phyloP scores from a whole-genome alignment of 1,284 basidiomycete genomes.

The Gomphus bonarii region DNA sequence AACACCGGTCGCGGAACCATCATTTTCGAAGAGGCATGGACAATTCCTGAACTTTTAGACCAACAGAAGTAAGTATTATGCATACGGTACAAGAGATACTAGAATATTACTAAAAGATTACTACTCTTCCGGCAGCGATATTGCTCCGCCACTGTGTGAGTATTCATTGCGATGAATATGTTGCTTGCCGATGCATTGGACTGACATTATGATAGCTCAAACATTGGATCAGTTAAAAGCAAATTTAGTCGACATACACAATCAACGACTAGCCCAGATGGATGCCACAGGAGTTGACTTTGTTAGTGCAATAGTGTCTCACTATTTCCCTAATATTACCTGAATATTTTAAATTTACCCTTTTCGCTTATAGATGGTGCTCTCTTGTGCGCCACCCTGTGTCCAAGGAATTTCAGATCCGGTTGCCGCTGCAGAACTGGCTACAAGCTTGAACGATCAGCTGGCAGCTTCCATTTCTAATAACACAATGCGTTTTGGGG shows the following conservation, averaged over 20 bases:
- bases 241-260: slow-evolving; percentile 19
- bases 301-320: background rate
- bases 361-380: slow-evolving; percentile 15
- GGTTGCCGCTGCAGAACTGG: slow-evolving; percentile 23
- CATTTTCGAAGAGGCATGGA: slow-evolving; percentile 33
- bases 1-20: slow-evolving; percentile 22
- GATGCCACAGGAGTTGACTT: slow-evolving; percentile 31
- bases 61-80: slow-evolving; percentile 17
- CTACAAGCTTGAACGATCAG: slow-evolving; percentile 26
- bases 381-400: slow-evolving; percentile 31
- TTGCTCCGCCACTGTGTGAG: background rate
- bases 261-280: slow-evolving; percentile 29
- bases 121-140: background rate
- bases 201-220: background rate
- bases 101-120: background rate
- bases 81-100: background rate
- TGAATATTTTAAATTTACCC: slow-evolving; percentile 14
- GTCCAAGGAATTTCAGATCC: slow-evolving; percentile 31
- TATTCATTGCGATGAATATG: background rate
- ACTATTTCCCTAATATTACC: too few species aligned
- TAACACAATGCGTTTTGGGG: slow-evolving; percentile 31
- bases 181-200: background rate
- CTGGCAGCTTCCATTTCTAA: slow-evolving; percentile 29
- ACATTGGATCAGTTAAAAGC: background rate
- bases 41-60: slow-evolving; percentile 24